Percentiles rank a stretch among this genome's conserved stretches.
Conservation (phyloP, 108 stramenopile species). For the Nannochloropsis oceanica region DNA sequence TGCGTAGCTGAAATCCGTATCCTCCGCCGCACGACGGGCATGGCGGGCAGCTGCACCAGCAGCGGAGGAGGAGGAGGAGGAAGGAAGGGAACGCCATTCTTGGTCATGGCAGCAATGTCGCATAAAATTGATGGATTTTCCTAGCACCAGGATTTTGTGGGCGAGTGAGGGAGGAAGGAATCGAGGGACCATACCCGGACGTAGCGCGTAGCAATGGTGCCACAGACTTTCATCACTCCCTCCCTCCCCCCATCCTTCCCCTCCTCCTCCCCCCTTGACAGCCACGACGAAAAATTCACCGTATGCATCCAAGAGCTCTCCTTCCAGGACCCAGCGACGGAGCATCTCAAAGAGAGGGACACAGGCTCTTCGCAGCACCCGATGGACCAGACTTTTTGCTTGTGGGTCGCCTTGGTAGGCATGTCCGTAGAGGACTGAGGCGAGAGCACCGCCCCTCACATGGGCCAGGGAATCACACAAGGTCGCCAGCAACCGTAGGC, state of each 20-base stretch:
- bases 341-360: conserved; percentile 22
- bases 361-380: conserved; percentile 39
- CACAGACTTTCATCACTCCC: conserved; percentile 45
- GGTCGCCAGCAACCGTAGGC: conserved; percentile 18
- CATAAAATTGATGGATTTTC: conserved; percentile 90
- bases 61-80: neutral
- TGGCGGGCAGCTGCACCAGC: neutral
- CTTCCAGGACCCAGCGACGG: conserved; percentile 32
- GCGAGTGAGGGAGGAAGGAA: conserved; percentile 54
- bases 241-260: neutral
- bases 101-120: conserved; percentile 32
- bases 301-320: conserved; percentile 36
- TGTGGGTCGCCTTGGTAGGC: conserved; percentile 58
- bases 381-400: conserved; percentile 46
- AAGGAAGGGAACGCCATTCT: neutral
- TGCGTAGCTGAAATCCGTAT: neutral
- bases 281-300: conserved; percentile 58
- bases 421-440: conserved; percentile 54
- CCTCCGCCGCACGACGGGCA: neutral
- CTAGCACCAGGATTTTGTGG: conserved; percentile 55
- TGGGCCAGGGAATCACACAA: conserved; percentile 46
- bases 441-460: conserved; percentile 59
- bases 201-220: conserved; percentile 59
- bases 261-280: neutral
- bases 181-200: conserved; percentile 49